phyloP scores from a whole-genome alignment of 768 basidiomycete genomes.

The Cystobasidium onofrii region DNA sequence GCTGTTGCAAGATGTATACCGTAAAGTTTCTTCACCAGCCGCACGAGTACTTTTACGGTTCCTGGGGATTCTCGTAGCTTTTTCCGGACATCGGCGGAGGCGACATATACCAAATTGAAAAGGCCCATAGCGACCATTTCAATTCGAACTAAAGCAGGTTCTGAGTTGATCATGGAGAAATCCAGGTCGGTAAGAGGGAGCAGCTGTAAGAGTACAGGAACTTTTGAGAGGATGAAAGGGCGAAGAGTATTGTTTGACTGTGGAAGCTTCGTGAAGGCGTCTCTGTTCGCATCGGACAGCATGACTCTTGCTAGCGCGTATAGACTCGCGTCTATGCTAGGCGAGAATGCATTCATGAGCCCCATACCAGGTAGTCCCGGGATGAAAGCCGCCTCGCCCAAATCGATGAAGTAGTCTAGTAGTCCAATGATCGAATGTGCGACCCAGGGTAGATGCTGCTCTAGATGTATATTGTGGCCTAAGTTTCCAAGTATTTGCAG shows the following conservation, averaged over 20 bases:
- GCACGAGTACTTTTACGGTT: constrained; percentile 58
- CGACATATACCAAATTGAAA: constrained; percentile 76
- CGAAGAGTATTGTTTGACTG: constrained; percentile 55
- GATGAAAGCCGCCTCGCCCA: not conserved
- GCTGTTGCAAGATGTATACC: constrained; percentile 8
- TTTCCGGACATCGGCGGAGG: constrained; percentile 65
- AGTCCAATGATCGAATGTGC: constrained; percentile 28
- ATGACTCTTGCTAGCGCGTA: constrained; percentile 74
- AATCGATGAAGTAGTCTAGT: constrained; percentile 42
- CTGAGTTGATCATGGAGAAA: constrained; percentile 53
- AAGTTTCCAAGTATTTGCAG: constrained; percentile 45
- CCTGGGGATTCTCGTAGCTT: constrained; percentile 61
- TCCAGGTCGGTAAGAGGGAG: constrained; percentile 73
- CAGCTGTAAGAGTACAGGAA: constrained; percentile 66
- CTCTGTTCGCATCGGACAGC: constrained; percentile 69
- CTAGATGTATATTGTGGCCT: constrained; percentile 13
- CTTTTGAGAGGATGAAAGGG: constrained; percentile 45
- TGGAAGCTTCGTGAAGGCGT: constrained; percentile 58
- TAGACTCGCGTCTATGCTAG: constrained; percentile 62
- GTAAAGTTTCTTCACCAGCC: constrained; percentile 40
- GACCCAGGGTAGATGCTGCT: constrained; percentile 4
- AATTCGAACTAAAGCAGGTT: constrained; percentile 63
- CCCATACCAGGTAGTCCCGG: not conserved
- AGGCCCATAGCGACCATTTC: constrained; percentile 73
- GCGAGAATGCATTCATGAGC: constrained; percentile 53